Conservation (phyloP, 768 basidiomycete species). For the Boletus sensibilis region DNA sequence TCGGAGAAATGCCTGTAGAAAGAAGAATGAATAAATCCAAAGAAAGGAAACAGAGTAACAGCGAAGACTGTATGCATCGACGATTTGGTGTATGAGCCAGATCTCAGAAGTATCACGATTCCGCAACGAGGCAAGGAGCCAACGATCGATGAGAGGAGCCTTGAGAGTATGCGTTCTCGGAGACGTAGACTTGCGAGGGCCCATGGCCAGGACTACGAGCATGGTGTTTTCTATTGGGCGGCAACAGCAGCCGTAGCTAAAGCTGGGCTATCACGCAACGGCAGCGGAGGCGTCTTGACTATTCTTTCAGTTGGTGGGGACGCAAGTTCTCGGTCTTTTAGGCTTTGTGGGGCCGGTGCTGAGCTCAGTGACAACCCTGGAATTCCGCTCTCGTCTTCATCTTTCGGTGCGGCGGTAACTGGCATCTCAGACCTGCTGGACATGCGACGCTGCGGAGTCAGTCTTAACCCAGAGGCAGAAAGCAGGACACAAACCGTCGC, state of each 20-base stretch:
- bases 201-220: neutral
- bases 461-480: conserved; percentile 12
- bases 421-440: conserved; percentile 43
- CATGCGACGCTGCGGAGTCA: conserved; percentile 32
- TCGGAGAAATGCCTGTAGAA: conserved; percentile 31
- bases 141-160: neutral
- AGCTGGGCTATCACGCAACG: conserved; percentile 60
- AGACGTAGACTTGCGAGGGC: conserved; percentile 4
- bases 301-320: conserved; percentile 42
- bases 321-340: conserved; percentile 38
- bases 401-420: conserved; percentile 29
- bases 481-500: conserved; percentile 61
- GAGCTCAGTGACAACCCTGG: conserved; percentile 34
- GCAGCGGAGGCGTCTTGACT: conserved; percentile 58
- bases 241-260: conserved; percentile 46
- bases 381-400: conserved; percentile 39
- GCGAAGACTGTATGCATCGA: conserved; percentile 14
- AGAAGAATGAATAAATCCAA: conserved; percentile 35
- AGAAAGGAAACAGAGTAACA: conserved; percentile 15
- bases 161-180: neutral
- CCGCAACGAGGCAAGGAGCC: conserved; percentile 2
- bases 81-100: neutral
- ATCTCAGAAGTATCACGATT: conserved; percentile 2
- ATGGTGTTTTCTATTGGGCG: conserved; percentile 27
- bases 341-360: conserved; percentile 34